Evolutionary conservation across 2,329 filamentous ascomycete genomes (phyloP).

Genomic region (Fusarium algeriense): DNA sequence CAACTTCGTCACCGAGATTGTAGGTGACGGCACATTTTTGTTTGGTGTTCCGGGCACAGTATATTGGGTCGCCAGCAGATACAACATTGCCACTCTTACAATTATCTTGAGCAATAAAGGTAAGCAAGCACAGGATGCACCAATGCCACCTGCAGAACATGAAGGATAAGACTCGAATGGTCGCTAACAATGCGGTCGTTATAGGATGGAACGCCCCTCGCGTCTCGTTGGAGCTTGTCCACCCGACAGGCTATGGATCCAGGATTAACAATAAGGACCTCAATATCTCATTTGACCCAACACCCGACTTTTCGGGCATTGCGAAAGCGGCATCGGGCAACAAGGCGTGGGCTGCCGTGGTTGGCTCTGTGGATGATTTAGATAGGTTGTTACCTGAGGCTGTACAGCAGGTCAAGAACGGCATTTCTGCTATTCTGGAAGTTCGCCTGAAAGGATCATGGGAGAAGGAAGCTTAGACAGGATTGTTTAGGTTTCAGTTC

Average conservation of each 20-base stretch:
- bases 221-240: constrained; percentile 66
- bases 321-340: constrained; percentile 68
- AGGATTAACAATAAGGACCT: constrained; percentile 68
- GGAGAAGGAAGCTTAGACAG: not conserved
- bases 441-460: not conserved
- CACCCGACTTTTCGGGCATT: constrained; percentile 69
- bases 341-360: not conserved
- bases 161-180: accelerated
- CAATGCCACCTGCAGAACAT: not conserved
- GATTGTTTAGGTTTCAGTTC: no score
- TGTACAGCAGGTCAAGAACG: not conserved
- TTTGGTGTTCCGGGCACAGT: constrained; percentile 63
- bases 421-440: constrained; percentile 7
- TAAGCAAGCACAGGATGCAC: not conserved
- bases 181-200: not conserved
- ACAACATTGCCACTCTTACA: constrained; percentile 61
- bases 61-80: constrained; percentile 62
- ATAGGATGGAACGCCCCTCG: constrained; percentile 67
- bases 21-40: constrained; percentile 64
- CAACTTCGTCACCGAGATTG: constrained; percentile 61
- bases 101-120: constrained; percentile 65
- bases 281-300: constrained; percentile 70
- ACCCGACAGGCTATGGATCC: constrained; percentile 66
- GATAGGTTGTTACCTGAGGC: not conserved
- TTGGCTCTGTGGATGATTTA: not conserved